A percentile compares a stretch with the other conserved stretches of the same genome.
Evolutionary conservation across 345 rosid genomes (phyloP).

Genomic region (Gossypioides kirkii): DNA sequence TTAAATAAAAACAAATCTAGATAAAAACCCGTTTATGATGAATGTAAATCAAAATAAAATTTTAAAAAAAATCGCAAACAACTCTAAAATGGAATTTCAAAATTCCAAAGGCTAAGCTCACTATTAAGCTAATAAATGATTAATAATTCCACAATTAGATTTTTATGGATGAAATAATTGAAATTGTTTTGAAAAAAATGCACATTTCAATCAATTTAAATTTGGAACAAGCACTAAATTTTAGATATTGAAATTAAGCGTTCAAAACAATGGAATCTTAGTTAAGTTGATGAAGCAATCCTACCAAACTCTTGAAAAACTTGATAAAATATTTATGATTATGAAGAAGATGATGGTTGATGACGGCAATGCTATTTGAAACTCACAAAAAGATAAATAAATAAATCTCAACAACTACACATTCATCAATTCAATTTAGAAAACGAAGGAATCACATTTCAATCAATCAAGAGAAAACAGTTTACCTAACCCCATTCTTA

Average conservation of each 20-base stretch:
- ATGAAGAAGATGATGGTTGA: background rate
- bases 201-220: background rate
- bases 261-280: background rate
- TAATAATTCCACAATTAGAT: background rate
- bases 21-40: no score
- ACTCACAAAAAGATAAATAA: no score
- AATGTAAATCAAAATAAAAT: no score
- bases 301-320: background rate
- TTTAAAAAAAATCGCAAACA: no score
- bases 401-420: constrained; percentile 7
- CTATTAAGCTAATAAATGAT: background rate
- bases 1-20: no score
- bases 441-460: background rate
- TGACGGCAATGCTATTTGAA: background rate
- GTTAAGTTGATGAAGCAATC: background rate
- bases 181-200: background rate
- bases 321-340: background rate
- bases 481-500: background rate
- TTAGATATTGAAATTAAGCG: background rate
- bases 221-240: background rate
- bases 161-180: background rate
- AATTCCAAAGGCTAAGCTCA: no score
- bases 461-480: background rate
- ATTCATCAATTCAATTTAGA: background rate
- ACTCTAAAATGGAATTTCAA: no score